Base-by-base conservation (phyloP, 2,329 filamentous ascomycete genomes). In the Bertia moriformis region DNA sequence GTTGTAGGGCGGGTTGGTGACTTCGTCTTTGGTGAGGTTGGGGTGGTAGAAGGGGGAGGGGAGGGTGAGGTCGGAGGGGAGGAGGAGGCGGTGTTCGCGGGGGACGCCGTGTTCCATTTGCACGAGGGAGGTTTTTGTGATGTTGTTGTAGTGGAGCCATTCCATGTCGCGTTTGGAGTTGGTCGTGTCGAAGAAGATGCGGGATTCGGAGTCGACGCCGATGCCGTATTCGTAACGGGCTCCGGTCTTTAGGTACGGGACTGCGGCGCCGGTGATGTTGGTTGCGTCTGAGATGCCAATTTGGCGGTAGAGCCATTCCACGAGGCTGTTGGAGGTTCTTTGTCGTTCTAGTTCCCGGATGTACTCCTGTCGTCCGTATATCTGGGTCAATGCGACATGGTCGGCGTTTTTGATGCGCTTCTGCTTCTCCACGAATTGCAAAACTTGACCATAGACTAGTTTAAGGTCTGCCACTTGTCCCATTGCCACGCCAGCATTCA, bases 351-450 rank as follows among this genome's bases (percentile, higher is more conserved):
- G 45, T 42, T 69, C 60, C 22, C 71, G 58, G 35, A 63, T 50
- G 37, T 63, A 63, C 48, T 73, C 69, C 48, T 73, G 70, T 35
- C 65, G 60, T 17, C 63, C 67, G 41, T 63, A 72, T 30, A 74
- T 61, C 41, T 66, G 60, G 3, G 65, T 59, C 39, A 73, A 60
- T n/a, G 63, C 61, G 42, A 59, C 53, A 46, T 67, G 59, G 45
- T 69, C 65, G 19, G 55, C 51, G 14, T 48, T 47, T 42, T 18
- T 44, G 24, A 54, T 53, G 35, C 51, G 55, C 24, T 39, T 42
- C 27, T 46, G 50, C 38, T 45, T 53, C 45, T 48, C 49, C 14
- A 61, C 56, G 14, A 56, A 56, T 27, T 50, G 43, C 20, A 65
- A 43, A 3, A 64, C 59, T 10, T 59, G 55, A 17, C 59, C 52